Conservation (phyloP, 495 filamentous ascomycete species). For the Penicillium canariense region DNA sequence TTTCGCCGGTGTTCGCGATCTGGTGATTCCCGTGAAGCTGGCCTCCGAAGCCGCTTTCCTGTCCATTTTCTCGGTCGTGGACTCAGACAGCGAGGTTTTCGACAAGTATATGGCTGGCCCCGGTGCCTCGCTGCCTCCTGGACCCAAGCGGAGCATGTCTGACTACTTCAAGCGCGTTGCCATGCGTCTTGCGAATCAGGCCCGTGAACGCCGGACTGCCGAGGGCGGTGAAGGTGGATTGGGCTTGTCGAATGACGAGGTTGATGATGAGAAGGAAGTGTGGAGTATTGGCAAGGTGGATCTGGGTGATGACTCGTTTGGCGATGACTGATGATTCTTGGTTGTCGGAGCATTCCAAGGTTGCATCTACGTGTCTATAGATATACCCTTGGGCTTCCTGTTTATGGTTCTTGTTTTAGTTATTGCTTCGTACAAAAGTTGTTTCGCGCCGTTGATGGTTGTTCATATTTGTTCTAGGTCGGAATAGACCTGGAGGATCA, state of each 20-base stretch:
- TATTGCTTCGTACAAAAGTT: constrained; percentile 25
- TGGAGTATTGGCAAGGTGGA: constrained; percentile 95
- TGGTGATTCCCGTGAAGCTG: constrained; percentile 94
- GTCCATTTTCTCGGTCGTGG: constrained; percentile 87
- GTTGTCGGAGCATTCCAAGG: constrained; percentile 16
- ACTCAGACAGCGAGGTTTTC: constrained; percentile 80
- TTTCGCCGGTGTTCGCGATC: constrained; percentile 86
- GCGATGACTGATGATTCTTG: constrained; percentile 36
- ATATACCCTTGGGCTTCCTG: constrained; percentile 24
- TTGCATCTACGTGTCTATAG: constrained; percentile 26
- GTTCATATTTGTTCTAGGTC: not conserved
- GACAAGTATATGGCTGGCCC: constrained; percentile 80
- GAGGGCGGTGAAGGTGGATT: constrained; percentile 85
- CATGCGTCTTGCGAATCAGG: constrained; percentile 74
- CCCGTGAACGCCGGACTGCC: constrained; percentile 82
- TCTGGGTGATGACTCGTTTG: constrained; percentile 65
- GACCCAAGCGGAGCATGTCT: constrained; percentile 82
- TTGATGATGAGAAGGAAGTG: constrained; percentile 91
- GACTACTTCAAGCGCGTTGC: constrained; percentile 97
- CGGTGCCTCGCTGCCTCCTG: constrained; percentile 59
- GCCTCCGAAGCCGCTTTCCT: constrained; percentile 94
- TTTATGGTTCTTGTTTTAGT: constrained; percentile 4
- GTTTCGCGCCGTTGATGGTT: constrained; percentile 14
- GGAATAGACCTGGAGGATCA: not conserved
- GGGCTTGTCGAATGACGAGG: constrained; percentile 81